A percentile compares a stretch with the other conserved stretches of the same genome.
Evolutionary conservation across 208 protist species (phyloP).

Genomic region (Tritrichomonas musculus): DNA sequence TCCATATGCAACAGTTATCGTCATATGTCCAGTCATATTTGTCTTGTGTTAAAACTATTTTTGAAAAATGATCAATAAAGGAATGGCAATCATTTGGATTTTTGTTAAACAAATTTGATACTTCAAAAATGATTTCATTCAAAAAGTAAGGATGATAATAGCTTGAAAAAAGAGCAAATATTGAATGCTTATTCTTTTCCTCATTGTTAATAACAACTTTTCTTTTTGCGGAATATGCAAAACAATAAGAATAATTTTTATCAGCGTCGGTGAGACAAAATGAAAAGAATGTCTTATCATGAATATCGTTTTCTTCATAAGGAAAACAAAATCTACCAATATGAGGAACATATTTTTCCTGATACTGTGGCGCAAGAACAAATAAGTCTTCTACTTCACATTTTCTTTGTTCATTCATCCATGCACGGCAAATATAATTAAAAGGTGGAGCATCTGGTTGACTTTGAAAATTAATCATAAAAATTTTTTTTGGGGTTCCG

Average conservation of each 20-base stretch:
- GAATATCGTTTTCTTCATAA: not conserved
- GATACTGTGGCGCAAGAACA: too few species aligned
- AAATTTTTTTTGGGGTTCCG: too few species aligned
- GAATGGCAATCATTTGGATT: too few species aligned
- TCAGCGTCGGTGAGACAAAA: not conserved
- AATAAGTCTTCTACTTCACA: too few species aligned
- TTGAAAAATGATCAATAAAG: not conserved
- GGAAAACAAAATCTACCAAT: not conserved
- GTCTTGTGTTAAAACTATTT: not conserved
- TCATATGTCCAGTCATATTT: not conserved
- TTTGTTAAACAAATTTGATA: not conserved
- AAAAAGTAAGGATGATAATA: not conserved
- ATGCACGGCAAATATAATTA: too few species aligned
- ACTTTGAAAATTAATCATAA: too few species aligned
- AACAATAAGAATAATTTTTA: not conserved
- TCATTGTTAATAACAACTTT: too few species aligned
- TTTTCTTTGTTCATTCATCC: too few species aligned
- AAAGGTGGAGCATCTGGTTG: too few species aligned
- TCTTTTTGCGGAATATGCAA: not conserved
- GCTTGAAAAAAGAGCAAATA: not conserved
- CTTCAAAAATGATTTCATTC: not conserved
- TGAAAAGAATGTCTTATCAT: too few species aligned
- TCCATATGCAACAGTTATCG: not conserved
- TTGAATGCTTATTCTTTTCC: too few species aligned
- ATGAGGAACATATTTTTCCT: too few species aligned